These are phyloP conservation scores for Fagus crenata DNA, from an alignment of 306 rosid species.

Conservation along the genomic window DNA sequence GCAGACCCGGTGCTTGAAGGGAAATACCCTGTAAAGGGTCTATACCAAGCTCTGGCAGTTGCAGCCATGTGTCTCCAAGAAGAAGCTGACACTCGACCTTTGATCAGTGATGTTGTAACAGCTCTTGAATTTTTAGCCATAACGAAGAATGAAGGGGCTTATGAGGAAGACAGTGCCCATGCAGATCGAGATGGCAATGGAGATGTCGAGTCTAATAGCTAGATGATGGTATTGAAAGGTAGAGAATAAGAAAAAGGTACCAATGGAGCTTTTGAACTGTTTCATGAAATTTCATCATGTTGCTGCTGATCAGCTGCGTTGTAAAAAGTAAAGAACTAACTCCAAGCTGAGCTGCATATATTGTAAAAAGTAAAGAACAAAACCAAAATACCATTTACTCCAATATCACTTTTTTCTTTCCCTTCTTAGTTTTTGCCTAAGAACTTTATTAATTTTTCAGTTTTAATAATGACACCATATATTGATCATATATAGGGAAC, in stretches of 20 bases:
- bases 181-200: slow-evolving; percentile 25
- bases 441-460: too few relatives aligned
- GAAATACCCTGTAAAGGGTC: slow-evolving; percentile 61
- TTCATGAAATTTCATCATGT: slow-evolving; percentile 18
- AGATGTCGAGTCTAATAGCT: slow-evolving; percentile 27
- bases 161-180: slow-evolving; percentile 9
- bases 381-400: too few relatives aligned
- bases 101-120: slow-evolving; percentile 82
- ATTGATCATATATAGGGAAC: too few relatives aligned
- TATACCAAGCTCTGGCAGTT: slow-evolving; percentile 87
- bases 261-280: slow-evolving; percentile 24
- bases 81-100: slow-evolving; percentile 67
- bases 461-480: too few relatives aligned
- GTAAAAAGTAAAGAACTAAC: too few relatives aligned
- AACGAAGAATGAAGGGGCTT: slow-evolving; percentile 29
- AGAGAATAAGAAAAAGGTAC: slow-evolving; percentile 10
- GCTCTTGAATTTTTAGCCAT: slow-evolving; percentile 58
- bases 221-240: slow-evolving; percentile 18
- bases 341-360: too few relatives aligned
- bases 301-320: not conserved
- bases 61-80: slow-evolving; percentile 95
- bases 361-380: too few relatives aligned
- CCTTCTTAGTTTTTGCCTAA: too few relatives aligned
- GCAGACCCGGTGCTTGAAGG: slow-evolving; percentile 71
- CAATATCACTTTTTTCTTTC: too few relatives aligned